Evolutionary conservation across 441 rosid species (phyloP), one percentile per base, ranked within the genome.

Genomic region (Sinapis alba): DNA sequence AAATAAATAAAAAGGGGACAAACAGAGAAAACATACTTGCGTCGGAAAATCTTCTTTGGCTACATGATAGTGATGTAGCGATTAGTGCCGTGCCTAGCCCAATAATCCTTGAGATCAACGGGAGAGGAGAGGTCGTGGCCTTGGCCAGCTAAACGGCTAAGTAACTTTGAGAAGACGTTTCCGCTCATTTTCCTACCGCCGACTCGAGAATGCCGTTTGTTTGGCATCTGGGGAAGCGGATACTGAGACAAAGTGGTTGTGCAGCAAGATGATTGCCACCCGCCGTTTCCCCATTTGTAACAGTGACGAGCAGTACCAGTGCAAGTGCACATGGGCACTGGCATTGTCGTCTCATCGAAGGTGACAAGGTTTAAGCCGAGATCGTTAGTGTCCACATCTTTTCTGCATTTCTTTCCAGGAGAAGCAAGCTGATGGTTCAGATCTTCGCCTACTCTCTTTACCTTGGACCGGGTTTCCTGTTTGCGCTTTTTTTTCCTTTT

Each of bases 131-230:
- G 80, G 59, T 88, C 93, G 3, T 87, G 85, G n/a, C 97, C 97
- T 75, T 90, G 86, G 3, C 81, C 85, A 53, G 90, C 94, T 78
- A 90, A 74, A 78, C 97, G 87, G 62, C 87, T 87, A 56, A 93
- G 88, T 82, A 91, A 73, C 64, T 84, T 93, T 51, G 84, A 79
- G 79, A 91, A 93, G 61, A 86, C 96, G 53, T 86, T 85, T 4
- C 97, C 98, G 32, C 98, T 93, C 97, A 93, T 93, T 79, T 93
- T 93, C 79, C 98, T 73, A 27, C 98, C 98, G 50, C 98, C 93
- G 60, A 93, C 82, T 32, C 98, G 82, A 12, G 93, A 86, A 36
- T 87, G 97, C 7, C 97, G 86, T 69, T 87, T 91, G 75, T 91
- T 90, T 16, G 97, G 94, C 89, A 93, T 82, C 78, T 86, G 94